Evolutionary conservation across 805 yeast species (phyloP), one percentile per base, ranked within the genome.

Genomic region (Metschnikowia noctiluminum): DNA sequence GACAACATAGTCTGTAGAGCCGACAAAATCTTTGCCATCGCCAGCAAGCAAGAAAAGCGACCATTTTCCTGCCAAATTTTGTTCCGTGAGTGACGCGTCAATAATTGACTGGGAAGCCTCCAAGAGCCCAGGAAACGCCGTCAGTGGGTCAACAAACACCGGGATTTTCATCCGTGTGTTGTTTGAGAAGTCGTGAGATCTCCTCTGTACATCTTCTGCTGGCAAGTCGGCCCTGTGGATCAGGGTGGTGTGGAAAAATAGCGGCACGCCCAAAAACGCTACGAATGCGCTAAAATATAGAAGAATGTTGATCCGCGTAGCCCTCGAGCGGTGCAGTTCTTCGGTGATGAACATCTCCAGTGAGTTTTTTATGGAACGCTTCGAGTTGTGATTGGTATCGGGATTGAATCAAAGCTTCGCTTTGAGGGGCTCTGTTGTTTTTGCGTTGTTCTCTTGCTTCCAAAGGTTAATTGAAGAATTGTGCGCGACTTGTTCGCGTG

Each of bases 211-310:
- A 38, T 69, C 68, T 1, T 64, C 66, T 11, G 69, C 58, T 13
- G 88, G 88, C 35, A 87, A 69, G 35, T 74, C 74, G 2, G 89
- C 87, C 46, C 90, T 69, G 57, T 81, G 76, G 15, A 84, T 78
- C 2, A 80, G 66, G 4, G 92, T 84, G 15, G 92, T 84, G 27
- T 57, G 50, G 34, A 68, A 57, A 81, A 86, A 85, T 46, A 82
- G 60, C 6, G 91, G 90, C 6, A 76, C 57, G 2, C 87, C 89
- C 16, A 81, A 48, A 28, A 57, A 21, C 7, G 59, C 43, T 43
- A 62, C 58, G 42, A 52, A 54, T 16, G 54, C 45, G n/a, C 52
- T 42, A 14, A 61, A 52, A n/a, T 54, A 49, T 16, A 47, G 34
- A n/a, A 52, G 40, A n/a, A 56, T 50, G 12, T 38, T 46, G 26